Conservation (phyloP, 352 stramenopile genomes). For the Phytophthora agathidicida region DNA sequence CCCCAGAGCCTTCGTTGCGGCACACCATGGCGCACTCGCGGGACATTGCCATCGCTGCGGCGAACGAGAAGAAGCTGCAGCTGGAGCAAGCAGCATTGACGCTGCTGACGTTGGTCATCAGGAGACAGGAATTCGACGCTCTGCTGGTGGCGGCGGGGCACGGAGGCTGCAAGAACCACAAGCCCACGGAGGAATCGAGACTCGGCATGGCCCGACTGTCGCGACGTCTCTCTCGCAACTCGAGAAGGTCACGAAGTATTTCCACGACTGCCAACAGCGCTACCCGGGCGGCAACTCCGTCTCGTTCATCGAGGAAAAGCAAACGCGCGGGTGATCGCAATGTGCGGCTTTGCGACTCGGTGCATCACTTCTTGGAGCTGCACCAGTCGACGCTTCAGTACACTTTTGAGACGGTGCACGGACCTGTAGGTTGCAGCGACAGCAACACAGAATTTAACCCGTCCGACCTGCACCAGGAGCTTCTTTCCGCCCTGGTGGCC, state of each 20-base stretch:
- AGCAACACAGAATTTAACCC: constrained; percentile 29
- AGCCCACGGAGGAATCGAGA: constrained; percentile 32
- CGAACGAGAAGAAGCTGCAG: constrained; percentile 34
- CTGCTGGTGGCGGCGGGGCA: constrained; percentile 54
- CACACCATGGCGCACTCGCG: constrained; percentile 37
- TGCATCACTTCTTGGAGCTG: constrained; percentile 61
- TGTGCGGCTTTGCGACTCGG: constrained; percentile 50
- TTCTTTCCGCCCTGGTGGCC: constrained; percentile 50
- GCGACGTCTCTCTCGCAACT: constrained; percentile 21
- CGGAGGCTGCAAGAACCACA: constrained; percentile 58
- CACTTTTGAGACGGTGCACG: constrained; percentile 42
- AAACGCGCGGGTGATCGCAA: constrained; percentile 27
- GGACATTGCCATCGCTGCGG: constrained; percentile 18
- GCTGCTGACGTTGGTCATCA: constrained; percentile 50
- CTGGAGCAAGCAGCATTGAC: constrained; percentile 43
- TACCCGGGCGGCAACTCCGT: constrained; percentile 6
- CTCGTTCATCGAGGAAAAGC: constrained; percentile 11
- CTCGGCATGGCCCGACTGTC: constrained; percentile 24
- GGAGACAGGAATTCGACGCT: constrained; percentile 62
- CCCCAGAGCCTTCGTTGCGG: constrained; percentile 23
- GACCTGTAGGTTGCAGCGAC: constrained; percentile 17
- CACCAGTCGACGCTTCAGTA: constrained; percentile 70
- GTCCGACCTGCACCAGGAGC: constrained; percentile 36
- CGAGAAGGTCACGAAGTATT: constrained; percentile 27
- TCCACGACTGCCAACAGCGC: constrained; percentile 19